Evolutionary conservation across 1,139 yeast species (phyloP), one percentile per base, ranked within the genome.

Genomic region (Pneumocystis murina): DNA sequence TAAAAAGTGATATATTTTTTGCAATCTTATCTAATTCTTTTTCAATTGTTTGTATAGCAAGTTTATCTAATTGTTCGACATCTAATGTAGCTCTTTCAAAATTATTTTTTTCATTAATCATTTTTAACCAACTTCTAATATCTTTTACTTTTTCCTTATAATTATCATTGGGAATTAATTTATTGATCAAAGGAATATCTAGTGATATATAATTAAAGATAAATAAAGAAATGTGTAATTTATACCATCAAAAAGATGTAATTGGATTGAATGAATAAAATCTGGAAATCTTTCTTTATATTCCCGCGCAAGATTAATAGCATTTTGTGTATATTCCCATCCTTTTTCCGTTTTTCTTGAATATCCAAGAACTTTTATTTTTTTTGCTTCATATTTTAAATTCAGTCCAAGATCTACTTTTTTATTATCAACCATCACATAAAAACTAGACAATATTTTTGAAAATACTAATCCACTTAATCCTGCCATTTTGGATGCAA

Each of bases 311-410:
- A 91, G 77, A 57, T 82, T 79, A 59, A 87, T 75, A 0, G 97
- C 95, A 70, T 86, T 77, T 16, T 83, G 83, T 67, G 95, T 87
- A 74, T 79, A 92, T 69, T 85, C 91, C 98, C 98, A 94, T 60
- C 84, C 84, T 66, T 79, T 82, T 30, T 81, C 83, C 60, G 77
- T 77, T 70, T 84, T 84, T 68, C 84, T 81, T 3, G 96, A 83
- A 75, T 84, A 91, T 1, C 98, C 98, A 68, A 91, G 79, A 6
- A 88, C 97, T 75, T 91, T 92, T 70, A 83, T 82, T 70, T 89
- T 82, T 69, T 83, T 83, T 41, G 82, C 83, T 69, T 91, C 96
- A 74, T 85, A 87, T 74, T 91, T 90, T 73, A 92, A 78, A 67
- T 87, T 89, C 68, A 92, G 78, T 39, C 98, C 98, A 71, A 92